phyloP scores from a whole-genome alignment of 1,139 yeast species.

The Yamadazyma atlantica region DNA sequence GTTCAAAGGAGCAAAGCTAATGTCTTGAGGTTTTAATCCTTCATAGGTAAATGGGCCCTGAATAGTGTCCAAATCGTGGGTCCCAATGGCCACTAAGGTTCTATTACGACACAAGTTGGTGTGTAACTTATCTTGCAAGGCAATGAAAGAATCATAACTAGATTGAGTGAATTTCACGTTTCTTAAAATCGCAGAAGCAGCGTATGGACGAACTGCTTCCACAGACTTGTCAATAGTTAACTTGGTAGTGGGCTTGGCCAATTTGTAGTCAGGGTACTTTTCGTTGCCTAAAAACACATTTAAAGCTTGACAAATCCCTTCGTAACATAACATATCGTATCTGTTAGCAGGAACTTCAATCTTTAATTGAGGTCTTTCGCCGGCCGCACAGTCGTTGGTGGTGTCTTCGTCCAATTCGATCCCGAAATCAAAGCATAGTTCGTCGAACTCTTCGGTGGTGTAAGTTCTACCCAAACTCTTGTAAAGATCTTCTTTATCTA shows the following conservation, averaged over 20 bases:
- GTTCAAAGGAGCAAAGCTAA: constrained; percentile 81
- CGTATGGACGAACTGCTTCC: constrained; percentile 78
- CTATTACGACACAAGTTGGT: constrained; percentile 95
- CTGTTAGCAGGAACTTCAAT: constrained; percentile 98
- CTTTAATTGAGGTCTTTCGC: constrained; percentile 93
- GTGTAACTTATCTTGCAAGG: constrained; percentile 94
- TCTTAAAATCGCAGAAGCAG: constrained; percentile 90
- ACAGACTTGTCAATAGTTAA: constrained; percentile 78
- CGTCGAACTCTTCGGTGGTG: constrained; percentile 92
- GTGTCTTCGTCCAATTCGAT: constrained; percentile 96
- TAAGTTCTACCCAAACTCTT: constrained; percentile 76
- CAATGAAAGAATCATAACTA: constrained; percentile 89
- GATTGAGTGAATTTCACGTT: constrained; percentile 78
- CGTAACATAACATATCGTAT: constrained; percentile 96
- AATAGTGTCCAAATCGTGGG: constrained; percentile 88
- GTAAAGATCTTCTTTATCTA: constrained; percentile 90
- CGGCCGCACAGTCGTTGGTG: constrained; percentile 72
- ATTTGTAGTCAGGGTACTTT: constrained; percentile 63
- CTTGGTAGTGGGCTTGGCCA: constrained; percentile 58
- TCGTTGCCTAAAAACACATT: constrained; percentile 81
- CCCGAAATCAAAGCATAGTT: constrained; percentile 95
- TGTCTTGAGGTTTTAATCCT: constrained; percentile 77
- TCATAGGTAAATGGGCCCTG: constrained; percentile 86
- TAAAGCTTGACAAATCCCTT: constrained; percentile 94
- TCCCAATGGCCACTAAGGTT: constrained; percentile 96